phyloP scores from a whole-genome alignment of 768 basidiomycete genomes.

The Daedaleopsis sinensis region DNA sequence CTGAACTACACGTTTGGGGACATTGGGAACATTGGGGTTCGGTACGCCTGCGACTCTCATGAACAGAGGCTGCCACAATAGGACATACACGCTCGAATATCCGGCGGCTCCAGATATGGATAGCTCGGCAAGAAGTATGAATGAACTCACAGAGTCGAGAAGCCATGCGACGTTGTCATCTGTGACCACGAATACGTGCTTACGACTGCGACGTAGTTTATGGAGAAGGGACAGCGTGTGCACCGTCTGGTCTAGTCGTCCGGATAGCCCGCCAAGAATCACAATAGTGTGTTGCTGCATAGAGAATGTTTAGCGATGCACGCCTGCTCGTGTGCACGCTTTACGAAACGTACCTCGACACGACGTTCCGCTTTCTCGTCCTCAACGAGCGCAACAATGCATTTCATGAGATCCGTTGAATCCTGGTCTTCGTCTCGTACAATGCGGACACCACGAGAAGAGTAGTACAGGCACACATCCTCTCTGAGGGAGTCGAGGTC shows the following conservation, averaged over 20 bases:
- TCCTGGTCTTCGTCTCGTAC: slow-evolving; percentile 72
- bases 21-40: too few species aligned
- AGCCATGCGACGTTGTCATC: slow-evolving; percentile 94
- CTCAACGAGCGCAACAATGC: slow-evolving; percentile 62
- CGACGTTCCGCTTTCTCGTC: slow-evolving; percentile 49
- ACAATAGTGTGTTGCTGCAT: slow-evolving; percentile 63
- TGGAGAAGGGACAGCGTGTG: slow-evolving; percentile 86
- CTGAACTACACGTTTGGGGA: too few species aligned
- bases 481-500: slow-evolving; percentile 87
- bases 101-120: not conserved
- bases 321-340: too few species aligned
- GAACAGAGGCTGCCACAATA: not conserved
- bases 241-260: slow-evolving; percentile 92
- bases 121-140: not conserved
- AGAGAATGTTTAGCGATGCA: not conserved
- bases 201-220: slow-evolving; percentile 66
- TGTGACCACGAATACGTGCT: slow-evolving; percentile 75
- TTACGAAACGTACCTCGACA: slow-evolving; percentile 37
- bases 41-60: not conserved
- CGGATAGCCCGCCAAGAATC: slow-evolving; percentile 86
- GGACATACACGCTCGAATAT: not conserved
- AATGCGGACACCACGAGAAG: slow-evolving; percentile 59
- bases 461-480: slow-evolving; percentile 76
- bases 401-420: slow-evolving; percentile 97
- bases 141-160: slow-evolving; percentile 60